A percentile compares a stretch with the other conserved stretches of the same genome.
Evolutionary conservation across 2,329 filamentous ascomycete genomes (phyloP).

Genomic region (Achaetomium macrosporum): DNA sequence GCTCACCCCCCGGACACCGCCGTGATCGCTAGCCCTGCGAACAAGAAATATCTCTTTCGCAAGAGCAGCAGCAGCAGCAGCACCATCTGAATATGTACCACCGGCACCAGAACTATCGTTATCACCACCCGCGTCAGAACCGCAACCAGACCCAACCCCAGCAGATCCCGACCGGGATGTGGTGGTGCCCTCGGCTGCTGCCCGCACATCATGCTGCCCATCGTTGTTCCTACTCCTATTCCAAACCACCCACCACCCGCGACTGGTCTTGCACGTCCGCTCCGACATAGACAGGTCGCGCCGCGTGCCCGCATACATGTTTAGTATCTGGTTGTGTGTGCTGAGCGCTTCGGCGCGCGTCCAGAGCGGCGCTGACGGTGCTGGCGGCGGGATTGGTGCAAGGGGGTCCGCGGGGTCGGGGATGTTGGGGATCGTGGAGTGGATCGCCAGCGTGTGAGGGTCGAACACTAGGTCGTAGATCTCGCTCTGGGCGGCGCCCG

Average conservation of each 20-base stretch:
- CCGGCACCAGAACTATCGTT: neutral
- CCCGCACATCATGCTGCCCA: neutral
- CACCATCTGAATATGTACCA: neutral
- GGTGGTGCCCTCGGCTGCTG: conserved; percentile 1
- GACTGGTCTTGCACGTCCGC: conserved; percentile 58
- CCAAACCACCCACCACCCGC: conserved; percentile 68
- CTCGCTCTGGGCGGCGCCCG: conserved; percentile 28
- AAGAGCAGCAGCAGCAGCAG: conserved; percentile 14
- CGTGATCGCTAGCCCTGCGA: conserved; percentile 53
- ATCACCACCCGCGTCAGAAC: neutral
- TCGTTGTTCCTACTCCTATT: conserved; percentile 38
- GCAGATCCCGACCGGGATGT: too few species aligned
- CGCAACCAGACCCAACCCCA: too few species aligned
- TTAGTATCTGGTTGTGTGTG: conserved; percentile 59
- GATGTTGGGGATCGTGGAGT: conserved; percentile 62
- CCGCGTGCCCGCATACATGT: conserved; percentile 46
- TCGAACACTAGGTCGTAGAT: conserved; percentile 63
- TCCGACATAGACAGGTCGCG: conserved; percentile 44
- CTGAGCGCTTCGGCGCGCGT: conserved; percentile 57
- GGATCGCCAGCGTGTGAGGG: conserved; percentile 47
- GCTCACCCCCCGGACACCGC: conserved; percentile 31
- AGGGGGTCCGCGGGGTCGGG: conserved; percentile 41
- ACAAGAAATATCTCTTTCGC: conserved; percentile 58
- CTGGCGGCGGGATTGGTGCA: conserved; percentile 4
- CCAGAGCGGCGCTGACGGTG: conserved; percentile 34